A percentile compares a stretch with the other conserved stretches of the same genome.
These are phyloP conservation scores for Fraxinus velutina DNA, from an alignment of 305 asterid species.

Conservation along the genomic window DNA sequence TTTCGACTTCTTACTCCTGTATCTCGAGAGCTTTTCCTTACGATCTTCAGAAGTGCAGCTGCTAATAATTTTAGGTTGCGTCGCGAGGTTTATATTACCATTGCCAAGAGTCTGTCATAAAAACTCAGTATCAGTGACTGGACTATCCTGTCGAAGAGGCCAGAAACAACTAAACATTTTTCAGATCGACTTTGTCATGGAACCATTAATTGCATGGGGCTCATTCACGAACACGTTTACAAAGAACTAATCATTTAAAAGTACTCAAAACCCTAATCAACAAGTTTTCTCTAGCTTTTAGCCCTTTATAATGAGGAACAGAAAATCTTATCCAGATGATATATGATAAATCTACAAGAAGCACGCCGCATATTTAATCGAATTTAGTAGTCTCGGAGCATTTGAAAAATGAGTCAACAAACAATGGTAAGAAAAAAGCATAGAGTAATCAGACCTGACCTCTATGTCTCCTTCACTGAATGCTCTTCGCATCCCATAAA, in stretches of 20 bases:
- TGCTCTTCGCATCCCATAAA: constrained; percentile 84
- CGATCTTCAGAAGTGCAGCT: constrained; percentile 63
- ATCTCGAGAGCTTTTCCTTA: constrained; percentile 80
- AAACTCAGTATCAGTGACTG: constrained; percentile 66
- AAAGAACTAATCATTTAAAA: constrained; percentile 3
- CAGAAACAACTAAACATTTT: constrained; percentile 56
- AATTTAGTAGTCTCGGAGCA: background rate
- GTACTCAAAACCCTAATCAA: background rate
- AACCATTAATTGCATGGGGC: constrained; percentile 23
- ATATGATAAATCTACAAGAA: background rate
- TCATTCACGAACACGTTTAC: background rate
- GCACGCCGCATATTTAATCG: background rate
- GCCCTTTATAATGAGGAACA: background rate
- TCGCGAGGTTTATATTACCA: constrained; percentile 37
- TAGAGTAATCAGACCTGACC: constrained; percentile 42
- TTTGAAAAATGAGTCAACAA: background rate
- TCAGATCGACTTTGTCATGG: constrained; percentile 37
- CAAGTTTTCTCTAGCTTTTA: background rate
- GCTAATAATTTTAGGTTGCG: constrained; percentile 39
- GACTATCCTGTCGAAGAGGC: constrained; percentile 54
- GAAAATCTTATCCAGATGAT: background rate
- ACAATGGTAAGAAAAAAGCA: constrained; percentile 4
- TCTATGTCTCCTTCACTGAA: constrained; percentile 93
- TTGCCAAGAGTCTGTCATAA: constrained; percentile 80
- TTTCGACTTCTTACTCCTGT: constrained; percentile 80